Base-by-base conservation (phyloP, 768 basidiomycete species). In the Clitopilus passeckerianus region DNA sequence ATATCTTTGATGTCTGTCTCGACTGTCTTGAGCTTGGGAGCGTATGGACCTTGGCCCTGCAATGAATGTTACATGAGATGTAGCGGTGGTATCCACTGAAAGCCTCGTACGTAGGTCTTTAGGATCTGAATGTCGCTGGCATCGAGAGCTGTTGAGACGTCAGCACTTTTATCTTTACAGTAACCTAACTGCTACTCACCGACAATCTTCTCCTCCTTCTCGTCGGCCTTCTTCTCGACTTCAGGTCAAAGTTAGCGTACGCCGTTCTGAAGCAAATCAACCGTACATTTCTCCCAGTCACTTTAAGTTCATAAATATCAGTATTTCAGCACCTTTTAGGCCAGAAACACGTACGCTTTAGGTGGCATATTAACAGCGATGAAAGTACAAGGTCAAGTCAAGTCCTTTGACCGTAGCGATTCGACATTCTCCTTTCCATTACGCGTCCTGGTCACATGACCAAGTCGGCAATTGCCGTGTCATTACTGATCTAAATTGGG, bases 111-210 rank as follows among this genome's bases (percentile, higher is more conserved):
- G 74, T 98, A 98, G 60, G 96, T 99, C 79, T 98, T 97, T 63
- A 99, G 85, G 65, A 99, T 97, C 72, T 98, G 96, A 55, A 99
- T 99, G 71, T 98, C 97, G 64, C 93, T 94, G 67, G 98, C 96
- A 70, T 98, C 97, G 62, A 99, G 86, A 55, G 90, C 96, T 97
- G 56, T 2, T 35, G 71, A 24, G 68, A 64, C 10, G 34, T 22
- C 34, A 24, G 27, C 53, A 2, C 7, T 30, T 7, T 30, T 4
- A 30, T 30, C 27, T 30, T 34, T 9, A 56, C 20, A 59, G 24
- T 22, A 59, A 20, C 27, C 53, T 5, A 16, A 33, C 2, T 16
- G 30, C 18, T 34, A 76, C 85, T 61, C 64, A 86, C 91, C 86
- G 65, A 90, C 86, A 67, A 98, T 96, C 80, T 97, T 97, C 77